Conservation (phyloP, 805 yeast species). For the Wickerhamomyces queroliae region DNA sequence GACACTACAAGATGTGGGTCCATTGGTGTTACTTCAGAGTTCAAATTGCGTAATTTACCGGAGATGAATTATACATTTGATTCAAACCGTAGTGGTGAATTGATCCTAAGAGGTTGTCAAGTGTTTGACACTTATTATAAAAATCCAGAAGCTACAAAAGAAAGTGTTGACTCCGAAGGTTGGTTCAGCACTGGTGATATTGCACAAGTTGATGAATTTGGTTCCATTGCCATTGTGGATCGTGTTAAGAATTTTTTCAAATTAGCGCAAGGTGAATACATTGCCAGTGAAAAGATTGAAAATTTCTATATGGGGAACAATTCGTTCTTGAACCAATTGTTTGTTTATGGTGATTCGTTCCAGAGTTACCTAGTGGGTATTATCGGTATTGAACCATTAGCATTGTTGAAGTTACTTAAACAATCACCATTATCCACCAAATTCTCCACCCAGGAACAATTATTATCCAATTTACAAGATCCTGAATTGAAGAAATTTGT, state of each 20-base stretch:
- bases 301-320: slow-evolving; percentile 50
- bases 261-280: slow-evolving; percentile 58
- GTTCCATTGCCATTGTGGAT: slow-evolving; percentile 59
- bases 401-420: slow-evolving; percentile 13
- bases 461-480: slow-evolving; percentile 19
- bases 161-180: slow-evolving; percentile 48
- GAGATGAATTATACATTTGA: slow-evolving; percentile 47
- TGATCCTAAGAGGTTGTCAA: slow-evolving; percentile 61
- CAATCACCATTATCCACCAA: slow-evolving; percentile 7
- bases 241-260: slow-evolving; percentile 79
- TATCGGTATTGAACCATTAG: slow-evolving; percentile 51
- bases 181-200: slow-evolving; percentile 71
- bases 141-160: slow-evolving; percentile 47
- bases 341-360: slow-evolving; percentile 59
- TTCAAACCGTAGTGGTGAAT: slow-evolving; percentile 49
- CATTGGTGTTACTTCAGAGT: slow-evolving; percentile 47
- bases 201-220: slow-evolving; percentile 43
- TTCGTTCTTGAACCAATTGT: slow-evolving; percentile 47
- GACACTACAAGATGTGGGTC: slow-evolving; percentile 56
- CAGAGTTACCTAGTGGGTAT: slow-evolving; percentile 53
- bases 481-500: slow-evolving; percentile 31
- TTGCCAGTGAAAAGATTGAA: slow-evolving; percentile 74
- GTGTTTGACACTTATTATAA: slow-evolving; percentile 51
- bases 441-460: slow-evolving; percentile 17
- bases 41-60: slow-evolving; percentile 58